These are phyloP conservation scores for Herpetomonas muscarum DNA, from an alignment of 208 protist species.

Conservation along the genomic window DNA sequence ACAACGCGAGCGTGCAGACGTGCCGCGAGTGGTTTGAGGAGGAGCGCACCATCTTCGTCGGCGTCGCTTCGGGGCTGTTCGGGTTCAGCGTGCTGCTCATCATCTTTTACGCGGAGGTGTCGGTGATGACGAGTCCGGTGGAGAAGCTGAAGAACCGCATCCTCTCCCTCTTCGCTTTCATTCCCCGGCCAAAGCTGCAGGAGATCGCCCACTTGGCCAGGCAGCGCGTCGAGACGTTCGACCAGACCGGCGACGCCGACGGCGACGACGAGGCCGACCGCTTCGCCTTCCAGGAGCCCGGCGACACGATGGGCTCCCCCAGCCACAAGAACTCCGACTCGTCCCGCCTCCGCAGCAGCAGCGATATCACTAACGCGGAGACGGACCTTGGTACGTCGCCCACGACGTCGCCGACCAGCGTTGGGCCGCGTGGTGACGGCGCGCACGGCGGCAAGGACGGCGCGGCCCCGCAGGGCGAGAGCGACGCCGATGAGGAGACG, in stretches of 20 bases:
- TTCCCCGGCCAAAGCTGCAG: conserved; percentile 9
- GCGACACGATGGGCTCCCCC: too few relatives aligned
- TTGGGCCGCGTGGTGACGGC: not conserved
- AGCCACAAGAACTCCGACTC: too few relatives aligned
- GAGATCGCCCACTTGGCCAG: conserved; percentile 7
- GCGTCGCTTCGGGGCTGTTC: conserved; percentile 3
- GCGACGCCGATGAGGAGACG: not conserved
- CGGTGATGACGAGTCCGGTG: not conserved
- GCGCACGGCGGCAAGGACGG: not conserved
- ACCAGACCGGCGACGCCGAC: conserved; percentile 1
- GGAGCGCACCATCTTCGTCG: conserved; percentile 1
- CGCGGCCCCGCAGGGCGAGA: not conserved
- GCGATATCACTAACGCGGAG: too few relatives aligned
- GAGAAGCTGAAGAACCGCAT: conserved; percentile 13
- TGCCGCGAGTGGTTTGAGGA: conserved; percentile 6
- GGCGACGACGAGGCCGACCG: not conserved
- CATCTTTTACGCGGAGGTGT: conserved; percentile 1
- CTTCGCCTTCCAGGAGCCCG: not conserved
- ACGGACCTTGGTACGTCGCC: too few relatives aligned
- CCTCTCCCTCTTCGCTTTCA: conserved; percentile 11
- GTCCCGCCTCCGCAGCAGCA: too few relatives aligned
- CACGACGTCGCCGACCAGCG: too few relatives aligned
- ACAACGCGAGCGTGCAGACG: conserved; percentile 10
- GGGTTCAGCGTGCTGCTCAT: conserved; percentile 4
- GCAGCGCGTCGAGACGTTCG: conserved; percentile 12